A percentile compares a stretch with the other conserved stretches of the same genome.
These are phyloP conservation scores for Lentinus brumalis DNA, from an alignment of 768 basidiomycete genomes.

Conservation along the genomic window DNA sequence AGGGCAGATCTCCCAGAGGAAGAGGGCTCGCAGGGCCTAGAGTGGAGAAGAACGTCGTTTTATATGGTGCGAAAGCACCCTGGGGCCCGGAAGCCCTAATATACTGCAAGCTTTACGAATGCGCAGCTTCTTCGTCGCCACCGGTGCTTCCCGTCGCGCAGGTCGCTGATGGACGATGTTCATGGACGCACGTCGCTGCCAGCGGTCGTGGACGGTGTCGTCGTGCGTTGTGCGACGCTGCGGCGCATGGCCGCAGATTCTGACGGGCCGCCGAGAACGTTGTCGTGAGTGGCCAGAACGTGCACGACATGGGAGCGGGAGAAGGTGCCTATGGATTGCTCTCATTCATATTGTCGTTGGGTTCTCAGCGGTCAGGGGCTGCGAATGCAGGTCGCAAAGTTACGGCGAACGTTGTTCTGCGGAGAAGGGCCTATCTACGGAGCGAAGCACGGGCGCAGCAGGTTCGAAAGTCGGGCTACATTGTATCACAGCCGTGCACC, in stretches of 20 bases:
- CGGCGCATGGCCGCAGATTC: too few relatives aligned
- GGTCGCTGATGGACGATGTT: constrained; percentile 2
- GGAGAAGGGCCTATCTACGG: too few relatives aligned
- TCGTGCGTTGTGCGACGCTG: too few relatives aligned
- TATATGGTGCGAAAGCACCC: constrained; percentile 11
- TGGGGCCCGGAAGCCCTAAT: background rate
- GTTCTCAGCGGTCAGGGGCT: background rate
- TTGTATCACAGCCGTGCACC: too few relatives aligned
- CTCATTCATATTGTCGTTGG: background rate
- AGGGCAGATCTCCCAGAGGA: background rate
- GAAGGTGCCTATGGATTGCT: background rate
- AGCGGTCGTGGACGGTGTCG: background rate
- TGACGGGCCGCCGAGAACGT: too few relatives aligned
- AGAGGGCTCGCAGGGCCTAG: constrained; percentile 5
- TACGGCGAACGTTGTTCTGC: too few relatives aligned
- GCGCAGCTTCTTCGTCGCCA: constrained; percentile 1
- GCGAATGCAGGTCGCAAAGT: background rate
- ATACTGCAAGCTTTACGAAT: background rate
- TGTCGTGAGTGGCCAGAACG: background rate
- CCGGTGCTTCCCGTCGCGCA: constrained; percentile 5
- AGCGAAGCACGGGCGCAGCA: too few relatives aligned
- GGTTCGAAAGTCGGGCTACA: too few relatives aligned
- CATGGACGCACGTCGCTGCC: background rate
- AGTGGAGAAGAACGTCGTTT: constrained; percentile 2
- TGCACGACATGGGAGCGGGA: background rate